phyloP scores from a whole-genome alignment of 306 rosid species.

The Rubus parviflorus region DNA sequence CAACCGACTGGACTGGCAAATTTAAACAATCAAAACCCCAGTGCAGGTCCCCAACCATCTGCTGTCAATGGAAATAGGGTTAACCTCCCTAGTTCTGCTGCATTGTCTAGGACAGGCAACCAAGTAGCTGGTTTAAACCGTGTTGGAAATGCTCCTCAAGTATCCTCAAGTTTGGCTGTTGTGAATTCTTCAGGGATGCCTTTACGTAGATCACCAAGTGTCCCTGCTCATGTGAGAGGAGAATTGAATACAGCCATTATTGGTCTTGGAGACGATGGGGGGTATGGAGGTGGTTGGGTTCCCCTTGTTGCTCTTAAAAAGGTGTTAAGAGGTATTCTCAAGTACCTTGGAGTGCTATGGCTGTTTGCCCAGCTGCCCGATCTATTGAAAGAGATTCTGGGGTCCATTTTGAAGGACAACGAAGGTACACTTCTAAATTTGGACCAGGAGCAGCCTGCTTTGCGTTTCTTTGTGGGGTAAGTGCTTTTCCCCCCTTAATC shows the following conservation, averaged over 20 bases:
- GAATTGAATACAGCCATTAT: conserved; percentile 97
- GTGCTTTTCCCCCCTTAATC: conserved; percentile 12
- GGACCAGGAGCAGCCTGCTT: conserved; percentile 99
- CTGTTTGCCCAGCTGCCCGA: conserved; percentile 97
- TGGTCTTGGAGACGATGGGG: conserved; percentile 99
- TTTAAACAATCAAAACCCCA: conserved; percentile 61
- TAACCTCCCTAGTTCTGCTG: conserved; percentile 66
- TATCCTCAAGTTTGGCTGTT: conserved; percentile 75
- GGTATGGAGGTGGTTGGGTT: conserved; percentile 99
- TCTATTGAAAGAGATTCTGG: conserved; percentile 86
- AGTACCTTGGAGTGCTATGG: conserved; percentile 98
- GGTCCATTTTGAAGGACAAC: conserved; percentile 94
- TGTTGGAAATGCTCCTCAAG: conserved; percentile 73
- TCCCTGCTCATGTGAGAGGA: conserved; percentile 96
- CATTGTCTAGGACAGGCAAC: conserved; percentile 71
- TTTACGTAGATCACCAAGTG: conserved; percentile 85
- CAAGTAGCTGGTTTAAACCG: conserved; percentile 77
- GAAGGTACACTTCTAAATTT: conserved; percentile 95
- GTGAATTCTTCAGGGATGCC: conserved; percentile 63
- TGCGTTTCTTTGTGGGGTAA: conserved; percentile 98
- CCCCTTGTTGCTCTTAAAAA: conserved; percentile 98
- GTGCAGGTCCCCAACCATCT: conserved; percentile 58
- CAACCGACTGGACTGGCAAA: conserved; percentile 71
- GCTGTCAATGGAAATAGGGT: conserved; percentile 80
- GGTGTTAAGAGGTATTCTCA: conserved; percentile 95